A percentile compares a stretch with the other conserved stretches of the same genome.
Evolutionary conservation across 2,329 filamentous ascomycete genomes (phyloP).

Genomic region (Pseudopithomyces chartarum): DNA sequence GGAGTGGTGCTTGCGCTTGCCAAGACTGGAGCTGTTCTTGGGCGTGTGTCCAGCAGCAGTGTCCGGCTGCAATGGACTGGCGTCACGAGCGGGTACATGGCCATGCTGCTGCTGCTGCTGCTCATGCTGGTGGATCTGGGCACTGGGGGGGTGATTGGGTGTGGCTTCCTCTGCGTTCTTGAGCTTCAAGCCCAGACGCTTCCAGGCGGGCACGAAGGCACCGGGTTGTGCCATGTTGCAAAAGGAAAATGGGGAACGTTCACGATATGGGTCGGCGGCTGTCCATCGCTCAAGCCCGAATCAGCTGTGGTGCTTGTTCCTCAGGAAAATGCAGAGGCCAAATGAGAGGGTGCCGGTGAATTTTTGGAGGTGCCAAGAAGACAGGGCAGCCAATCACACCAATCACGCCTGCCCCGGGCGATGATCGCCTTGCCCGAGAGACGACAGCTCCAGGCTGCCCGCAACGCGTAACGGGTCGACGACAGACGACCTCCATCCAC

Average conservation of each 20-base stretch:
- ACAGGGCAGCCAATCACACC: conserved; percentile 14
- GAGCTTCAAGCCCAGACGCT: conserved; percentile 63
- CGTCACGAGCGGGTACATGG: background rate
- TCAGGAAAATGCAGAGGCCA: conserved; percentile 33
- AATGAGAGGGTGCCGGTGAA: conserved; percentile 42
- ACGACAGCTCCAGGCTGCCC: conserved; percentile 37
- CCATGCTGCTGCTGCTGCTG: conserved; percentile 15
- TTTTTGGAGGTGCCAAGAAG: conserved; percentile 33
- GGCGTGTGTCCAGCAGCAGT: conserved; percentile 7
- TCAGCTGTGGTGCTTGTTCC: conserved; percentile 34
- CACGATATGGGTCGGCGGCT: conserved; percentile 24
- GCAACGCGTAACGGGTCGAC: conserved; percentile 38
- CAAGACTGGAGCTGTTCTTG: conserved; percentile 35
- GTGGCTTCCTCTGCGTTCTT: conserved; percentile 51
- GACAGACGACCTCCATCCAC: conserved; percentile 18
- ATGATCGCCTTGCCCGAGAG: conserved; percentile 15
- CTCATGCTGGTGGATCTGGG: too few species aligned
- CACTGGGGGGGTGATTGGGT: conserved; percentile 15
- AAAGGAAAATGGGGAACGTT: conserved; percentile 30
- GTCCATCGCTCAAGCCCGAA: conserved; percentile 43
- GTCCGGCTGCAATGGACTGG: background rate
- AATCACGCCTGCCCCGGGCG: conserved; percentile 22
- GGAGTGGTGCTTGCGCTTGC: conserved; percentile 43
- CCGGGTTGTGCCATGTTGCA: conserved; percentile 35
- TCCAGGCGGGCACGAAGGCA: conserved; percentile 59